Evolutionary conservation across 345 rosid species (phyloP), one percentile per base, ranked within the genome.

Genomic region (Gossypium sturtianum): DNA sequence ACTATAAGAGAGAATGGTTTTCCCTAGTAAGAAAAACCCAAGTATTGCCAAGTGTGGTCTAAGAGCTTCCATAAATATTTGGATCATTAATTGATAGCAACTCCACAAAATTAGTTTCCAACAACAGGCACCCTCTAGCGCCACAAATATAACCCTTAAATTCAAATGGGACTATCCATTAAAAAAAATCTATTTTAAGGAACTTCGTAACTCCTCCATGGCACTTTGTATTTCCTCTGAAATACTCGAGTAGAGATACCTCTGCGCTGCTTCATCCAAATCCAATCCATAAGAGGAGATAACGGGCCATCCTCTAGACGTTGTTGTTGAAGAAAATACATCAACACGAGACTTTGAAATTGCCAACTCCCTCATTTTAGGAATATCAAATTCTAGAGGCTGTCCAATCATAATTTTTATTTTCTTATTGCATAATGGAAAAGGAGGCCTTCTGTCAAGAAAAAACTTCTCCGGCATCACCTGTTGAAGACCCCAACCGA

Each of bases 381-480:
- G 88, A 78, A 94, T 83, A 82, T 94, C 86, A 74, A 92, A 86
- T 66, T 91, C 87, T 19, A 94, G 85, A 48, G 97, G 98, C 57
- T 92, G 89, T 19, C 97, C 95, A 23, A 94, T 81, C 41, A 86
- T 74, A 43, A 92, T 87, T 75, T 74, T 80, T 44, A 94, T 86
- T 23, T 72, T 79, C 81, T 88, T 92, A 65, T 83, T 89, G 66
- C 85, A 83, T 61, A 94, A 75, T 20, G 97, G 97, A 51, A 94
- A 20, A 10, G 79, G 93, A 64, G 98, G 95, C 66, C 89, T 92
- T 84, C 78, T 86, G 20, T 86, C 91, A 47, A 80, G 63, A 57
- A 80, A 76, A 69, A 64, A 87, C 43, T 87, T 87, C 73, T 92
- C 95, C 20, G 97, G 97, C 97, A 94, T 91, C 80, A 94, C 89